These are phyloP conservation scores for Hibiscus mutabilis DNA, from an alignment of 345 rosid genomes.

Conservation along the genomic window DNA sequence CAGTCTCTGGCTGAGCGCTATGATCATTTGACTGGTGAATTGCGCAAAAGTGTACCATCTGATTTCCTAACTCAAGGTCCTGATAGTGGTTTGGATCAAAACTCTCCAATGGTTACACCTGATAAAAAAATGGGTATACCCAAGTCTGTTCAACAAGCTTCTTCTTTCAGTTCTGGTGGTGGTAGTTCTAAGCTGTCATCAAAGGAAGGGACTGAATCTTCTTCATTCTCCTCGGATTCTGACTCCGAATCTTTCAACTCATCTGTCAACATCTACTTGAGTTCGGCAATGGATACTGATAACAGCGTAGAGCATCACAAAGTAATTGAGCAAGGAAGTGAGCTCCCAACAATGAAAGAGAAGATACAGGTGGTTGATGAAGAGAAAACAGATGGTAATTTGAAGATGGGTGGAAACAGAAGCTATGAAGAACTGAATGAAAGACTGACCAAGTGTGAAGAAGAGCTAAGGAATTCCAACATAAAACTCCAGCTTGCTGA, in stretches of 20 bases:
- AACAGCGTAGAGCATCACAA: slow-evolving; percentile 23
- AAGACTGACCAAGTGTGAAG: slow-evolving; percentile 29
- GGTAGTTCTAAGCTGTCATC: slow-evolving; percentile 42
- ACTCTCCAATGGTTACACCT: slow-evolving; percentile 37
- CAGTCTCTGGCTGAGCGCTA: slow-evolving; percentile 40
- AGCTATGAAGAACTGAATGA: slow-evolving; percentile 34
- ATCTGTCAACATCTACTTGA: slow-evolving; percentile 37
- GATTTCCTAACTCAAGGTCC: slow-evolving; percentile 31
- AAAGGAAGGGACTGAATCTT: slow-evolving; percentile 59
- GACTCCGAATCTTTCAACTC: slow-evolving; percentile 64
- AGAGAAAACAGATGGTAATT: slow-evolving; percentile 22
- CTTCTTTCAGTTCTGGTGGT: slow-evolving; percentile 45
- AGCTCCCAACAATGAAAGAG: slow-evolving; percentile 24
- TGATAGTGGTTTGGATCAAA: slow-evolving; percentile 24
- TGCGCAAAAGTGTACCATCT: slow-evolving; percentile 23
- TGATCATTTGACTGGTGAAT: slow-evolving; percentile 33
- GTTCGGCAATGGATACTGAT: slow-evolving; percentile 22
- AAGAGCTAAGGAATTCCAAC: slow-evolving; percentile 40
- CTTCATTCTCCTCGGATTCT: slow-evolving; percentile 60
- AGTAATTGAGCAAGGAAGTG: slow-evolving; percentile 25
- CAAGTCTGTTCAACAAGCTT: slow-evolving; percentile 33
- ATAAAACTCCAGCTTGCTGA: slow-evolving; percentile 43
- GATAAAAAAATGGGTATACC: slow-evolving; percentile 20
- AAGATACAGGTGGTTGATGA: slow-evolving; percentile 22
- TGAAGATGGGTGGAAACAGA: slow-evolving; percentile 20